These are phyloP conservation scores for Backusella circina DNA, from an alignment of 192 early-diverging fungal genomes.

Conservation along the genomic window DNA sequence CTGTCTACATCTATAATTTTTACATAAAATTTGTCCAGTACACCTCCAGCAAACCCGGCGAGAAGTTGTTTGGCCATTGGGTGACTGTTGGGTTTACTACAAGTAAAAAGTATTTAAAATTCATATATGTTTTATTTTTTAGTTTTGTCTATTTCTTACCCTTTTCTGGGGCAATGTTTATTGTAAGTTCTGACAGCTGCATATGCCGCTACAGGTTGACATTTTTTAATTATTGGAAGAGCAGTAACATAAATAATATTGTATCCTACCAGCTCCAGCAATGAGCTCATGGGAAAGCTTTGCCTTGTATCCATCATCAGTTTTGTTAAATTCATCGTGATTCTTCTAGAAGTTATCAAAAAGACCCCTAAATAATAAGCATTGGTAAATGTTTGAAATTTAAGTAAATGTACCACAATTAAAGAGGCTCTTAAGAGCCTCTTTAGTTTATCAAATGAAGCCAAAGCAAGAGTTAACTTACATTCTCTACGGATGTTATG, in stretches of 20 bases:
- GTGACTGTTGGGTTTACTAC: slow-evolving; percentile 27
- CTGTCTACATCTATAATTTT: no score
- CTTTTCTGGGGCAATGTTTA: slow-evolving; percentile 18
- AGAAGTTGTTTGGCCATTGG: slow-evolving; percentile 37
- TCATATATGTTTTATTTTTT: background rate
- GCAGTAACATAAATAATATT: background rate
- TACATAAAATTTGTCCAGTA: slow-evolving; percentile 30
- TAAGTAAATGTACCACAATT: no score
- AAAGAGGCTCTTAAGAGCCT: background rate
- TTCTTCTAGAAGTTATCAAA: background rate
- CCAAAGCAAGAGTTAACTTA: background rate
- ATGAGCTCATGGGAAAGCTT: slow-evolving; percentile 1
- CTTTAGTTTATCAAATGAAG: no score
- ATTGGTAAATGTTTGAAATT: no score
- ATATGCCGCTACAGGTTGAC: slow-evolving; percentile 4
- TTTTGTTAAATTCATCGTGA: background rate
- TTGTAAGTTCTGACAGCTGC: slow-evolving; percentile 32
- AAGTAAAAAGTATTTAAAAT: background rate
- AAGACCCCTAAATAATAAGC: background rate
- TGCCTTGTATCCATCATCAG: background rate
- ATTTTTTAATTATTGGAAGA: background rate
- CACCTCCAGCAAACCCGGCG: slow-evolving; percentile 36
- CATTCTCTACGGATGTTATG: background rate
- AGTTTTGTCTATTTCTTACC: background rate
- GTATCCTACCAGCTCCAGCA: background rate